phyloP scores from a whole-genome alignment of 192 early-diverging fungal genomes.

The Haplosporangium gracile region DNA sequence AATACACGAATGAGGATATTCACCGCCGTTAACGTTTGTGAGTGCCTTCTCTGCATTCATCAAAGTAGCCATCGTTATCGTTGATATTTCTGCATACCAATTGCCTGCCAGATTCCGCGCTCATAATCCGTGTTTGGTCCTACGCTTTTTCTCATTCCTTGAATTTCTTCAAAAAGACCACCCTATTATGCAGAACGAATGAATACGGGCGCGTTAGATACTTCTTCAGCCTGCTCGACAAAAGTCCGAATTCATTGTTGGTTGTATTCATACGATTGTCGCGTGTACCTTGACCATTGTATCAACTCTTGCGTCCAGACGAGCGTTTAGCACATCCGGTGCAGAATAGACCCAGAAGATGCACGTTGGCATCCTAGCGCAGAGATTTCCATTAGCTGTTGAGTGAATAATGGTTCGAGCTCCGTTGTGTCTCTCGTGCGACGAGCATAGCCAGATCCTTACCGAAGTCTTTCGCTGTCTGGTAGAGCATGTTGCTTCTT shows the following conservation, averaged over 20 bases:
- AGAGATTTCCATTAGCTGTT: background rate
- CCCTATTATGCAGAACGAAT: slow-evolving; percentile 32
- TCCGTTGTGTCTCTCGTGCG: background rate
- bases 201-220: background rate
- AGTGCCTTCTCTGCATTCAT: background rate
- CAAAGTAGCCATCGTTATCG: background rate
- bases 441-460: background rate
- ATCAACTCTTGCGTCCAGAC: slow-evolving; percentile 88
- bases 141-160: slow-evolving; percentile 66
- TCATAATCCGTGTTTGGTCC: slow-evolving; percentile 62
- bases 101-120: slow-evolving; percentile 83
- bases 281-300: slow-evolving; percentile 83
- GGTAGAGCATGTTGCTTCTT: slow-evolving; percentile 72
- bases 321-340: slow-evolving; percentile 70
- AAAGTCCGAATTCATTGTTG: background rate
- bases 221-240: background rate
- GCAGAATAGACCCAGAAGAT: slow-evolving; percentile 94
- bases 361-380: slow-evolving; percentile 73
- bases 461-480: slow-evolving; percentile 53
- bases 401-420: background rate
- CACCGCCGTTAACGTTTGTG: background rate
- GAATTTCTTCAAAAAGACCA: slow-evolving; percentile 70
- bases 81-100: slow-evolving; percentile 62
- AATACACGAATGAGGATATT: slow-evolving; percentile 6
- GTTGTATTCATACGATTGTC: background rate